Conservation (phyloP, 768 basidiomycete genomes). For the Pleurotus tuber-regium region DNA sequence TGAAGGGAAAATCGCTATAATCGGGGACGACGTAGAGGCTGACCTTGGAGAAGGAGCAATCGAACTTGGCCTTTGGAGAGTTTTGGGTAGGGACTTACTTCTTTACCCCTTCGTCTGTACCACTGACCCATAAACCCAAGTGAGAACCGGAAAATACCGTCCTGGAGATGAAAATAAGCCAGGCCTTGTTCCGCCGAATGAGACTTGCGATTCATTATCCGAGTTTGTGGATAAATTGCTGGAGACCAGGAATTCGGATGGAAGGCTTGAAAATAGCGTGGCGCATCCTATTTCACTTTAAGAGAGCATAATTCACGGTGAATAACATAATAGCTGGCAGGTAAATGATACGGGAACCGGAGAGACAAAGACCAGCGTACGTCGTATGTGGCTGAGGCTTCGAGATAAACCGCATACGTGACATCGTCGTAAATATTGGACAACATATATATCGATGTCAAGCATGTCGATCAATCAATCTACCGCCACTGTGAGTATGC, state of each 20-base stretch:
- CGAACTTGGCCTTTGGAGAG: slow-evolving; percentile 58
- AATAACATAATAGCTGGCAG: no score
- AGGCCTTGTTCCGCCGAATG: slow-evolving; percentile 45
- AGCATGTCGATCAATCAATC: not conserved
- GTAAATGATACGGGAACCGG: no score
- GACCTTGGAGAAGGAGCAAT: slow-evolving; percentile 64
- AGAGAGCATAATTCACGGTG: no score
- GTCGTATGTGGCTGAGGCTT: no score
- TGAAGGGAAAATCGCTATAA: slow-evolving; percentile 41
- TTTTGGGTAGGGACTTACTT: slow-evolving; percentile 47
- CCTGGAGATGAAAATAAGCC: slow-evolving; percentile 48
- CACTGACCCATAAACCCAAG: slow-evolving; percentile 26
- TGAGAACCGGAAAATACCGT: slow-evolving; percentile 70
- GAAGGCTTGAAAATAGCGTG: not conserved
- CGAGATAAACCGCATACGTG: not conserved
- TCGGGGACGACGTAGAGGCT: slow-evolving; percentile 65
- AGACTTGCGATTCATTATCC: slow-evolving; percentile 51
- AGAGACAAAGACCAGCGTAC: no score
- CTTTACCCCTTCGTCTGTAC: not conserved
- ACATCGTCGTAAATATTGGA: not conserved
- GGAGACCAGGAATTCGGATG: not conserved
- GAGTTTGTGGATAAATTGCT: slow-evolving; percentile 49
- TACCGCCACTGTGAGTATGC: not conserved
- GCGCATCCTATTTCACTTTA: no score
- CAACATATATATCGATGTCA: not conserved